A percentile compares a stretch with the other conserved stretches of the same genome.
These are phyloP conservation scores for Flaveria robusta DNA, from an alignment of 129 eudicot species.

Conservation along the genomic window DNA sequence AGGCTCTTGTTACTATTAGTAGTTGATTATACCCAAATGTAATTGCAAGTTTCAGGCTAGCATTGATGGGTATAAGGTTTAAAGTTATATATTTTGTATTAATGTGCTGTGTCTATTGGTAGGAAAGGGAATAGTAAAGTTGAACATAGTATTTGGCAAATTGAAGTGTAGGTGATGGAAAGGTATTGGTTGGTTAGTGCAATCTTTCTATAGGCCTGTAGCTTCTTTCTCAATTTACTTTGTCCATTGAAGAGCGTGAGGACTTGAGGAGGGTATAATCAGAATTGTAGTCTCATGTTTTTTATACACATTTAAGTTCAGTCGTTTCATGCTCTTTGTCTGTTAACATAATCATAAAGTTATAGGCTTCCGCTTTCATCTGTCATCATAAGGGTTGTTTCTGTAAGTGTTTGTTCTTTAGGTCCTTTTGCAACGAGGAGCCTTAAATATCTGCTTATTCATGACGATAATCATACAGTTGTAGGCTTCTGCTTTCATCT, in stretches of 20 bases:
- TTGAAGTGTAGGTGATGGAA: conserved; percentile 1
- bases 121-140: background rate
- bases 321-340: background rate
- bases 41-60: conserved; percentile 21
- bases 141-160: background rate
- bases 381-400: conserved; percentile 4
- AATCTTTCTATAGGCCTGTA: background rate
- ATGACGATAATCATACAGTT: background rate
- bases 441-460: background rate
- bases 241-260: background rate
- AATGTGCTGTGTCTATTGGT: background rate
- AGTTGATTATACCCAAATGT: background rate
- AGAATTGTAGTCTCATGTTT: background rate
- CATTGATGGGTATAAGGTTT: conserved; percentile 4
- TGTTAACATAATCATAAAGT: background rate
- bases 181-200: background rate
- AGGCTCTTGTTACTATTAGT: conserved; percentile 14
- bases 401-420: background rate
- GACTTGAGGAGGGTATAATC: background rate
- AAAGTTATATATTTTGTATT: background rate
- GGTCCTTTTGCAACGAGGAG: background rate
- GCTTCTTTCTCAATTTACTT: background rate
- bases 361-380: conserved; percentile 25
- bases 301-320: background rate
- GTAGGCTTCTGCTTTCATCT: conserved; percentile 26